phyloP scores from a whole-genome alignment of 495 filamentous ascomycete genomes.

The Xylaria nigripes region DNA sequence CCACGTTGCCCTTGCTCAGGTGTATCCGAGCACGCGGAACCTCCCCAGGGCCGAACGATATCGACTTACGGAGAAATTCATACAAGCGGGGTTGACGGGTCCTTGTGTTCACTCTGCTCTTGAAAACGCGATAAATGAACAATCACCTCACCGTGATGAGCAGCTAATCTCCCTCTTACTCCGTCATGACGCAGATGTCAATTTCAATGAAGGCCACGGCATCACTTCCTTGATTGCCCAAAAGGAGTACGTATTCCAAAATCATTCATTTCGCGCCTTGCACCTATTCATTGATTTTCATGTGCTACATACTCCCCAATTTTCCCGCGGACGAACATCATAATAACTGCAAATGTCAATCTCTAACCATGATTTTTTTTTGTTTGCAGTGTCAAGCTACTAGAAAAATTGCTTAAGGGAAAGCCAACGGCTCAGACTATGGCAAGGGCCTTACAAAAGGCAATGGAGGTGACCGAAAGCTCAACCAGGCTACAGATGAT shows the following conservation, averaged over 20 bases:
- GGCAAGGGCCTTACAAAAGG: constrained; percentile 27
- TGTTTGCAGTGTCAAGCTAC: constrained; percentile 16
- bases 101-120: constrained; percentile 30
- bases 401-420: constrained; percentile 31
- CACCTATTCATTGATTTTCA: neutral
- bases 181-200: constrained; percentile 35
- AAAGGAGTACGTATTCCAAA: constrained; percentile 18
- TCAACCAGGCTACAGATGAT: constrained; percentile 30
- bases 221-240: constrained; percentile 35
- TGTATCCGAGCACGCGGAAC: constrained; percentile 30
- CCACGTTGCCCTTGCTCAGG: constrained; percentile 27
- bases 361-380: neutral
- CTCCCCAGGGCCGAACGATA: constrained; percentile 30
- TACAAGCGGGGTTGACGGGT: constrained; percentile 31
- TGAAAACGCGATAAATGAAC: constrained; percentile 36
- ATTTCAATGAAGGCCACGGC: constrained; percentile 36
- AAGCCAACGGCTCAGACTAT: constrained; percentile 30
- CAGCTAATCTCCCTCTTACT: constrained; percentile 37
- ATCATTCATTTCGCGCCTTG: neutral
- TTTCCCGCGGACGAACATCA: neutral
- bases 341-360: neutral
- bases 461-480: constrained; percentile 29
- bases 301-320: neutral
- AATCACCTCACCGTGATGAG: constrained; percentile 33
- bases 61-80: constrained; percentile 32